Evolutionary conservation across 202 grass and related monocot genomes (phyloP).

Genomic region (Panicum virgatum): DNA sequence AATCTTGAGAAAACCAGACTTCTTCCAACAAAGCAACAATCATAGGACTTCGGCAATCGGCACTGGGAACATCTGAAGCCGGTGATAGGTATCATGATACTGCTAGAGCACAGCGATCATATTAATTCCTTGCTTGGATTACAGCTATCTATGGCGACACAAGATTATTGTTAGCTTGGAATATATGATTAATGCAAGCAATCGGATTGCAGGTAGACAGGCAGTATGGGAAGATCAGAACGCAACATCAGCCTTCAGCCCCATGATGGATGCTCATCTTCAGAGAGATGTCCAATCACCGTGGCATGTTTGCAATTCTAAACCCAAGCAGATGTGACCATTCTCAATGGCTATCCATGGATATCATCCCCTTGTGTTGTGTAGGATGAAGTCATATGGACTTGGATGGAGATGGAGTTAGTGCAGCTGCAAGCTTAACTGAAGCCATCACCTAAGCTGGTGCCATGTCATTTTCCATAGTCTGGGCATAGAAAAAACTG

Average conservation of each 20-base stretch:
- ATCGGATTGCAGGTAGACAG: not conserved
- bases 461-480: conserved; percentile 15
- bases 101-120: not conserved
- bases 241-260: not conserved
- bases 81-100: not conserved
- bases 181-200: conserved; percentile 10
- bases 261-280: not conserved
- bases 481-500: not conserved
- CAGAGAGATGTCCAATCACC: too few relatives aligned
- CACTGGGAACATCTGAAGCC: not conserved
- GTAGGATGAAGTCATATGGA: not conserved
- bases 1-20: conserved; percentile 32
- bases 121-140: conserved; percentile 10
- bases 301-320: not conserved
- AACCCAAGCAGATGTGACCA: too few relatives aligned
- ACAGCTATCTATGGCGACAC: not conserved
- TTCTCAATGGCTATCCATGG: too few relatives aligned
- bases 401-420: not conserved
- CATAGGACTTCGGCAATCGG: not conserved
- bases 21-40: not conserved
- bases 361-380: too few relatives aligned
- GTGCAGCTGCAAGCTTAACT: not conserved
- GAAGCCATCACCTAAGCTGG: not conserved
- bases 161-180: conserved; percentile 10
- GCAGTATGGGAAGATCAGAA: not conserved